Conservation (phyloP, 371 early-diverging fungal genomes). For the Mortierella sp. region DNA sequence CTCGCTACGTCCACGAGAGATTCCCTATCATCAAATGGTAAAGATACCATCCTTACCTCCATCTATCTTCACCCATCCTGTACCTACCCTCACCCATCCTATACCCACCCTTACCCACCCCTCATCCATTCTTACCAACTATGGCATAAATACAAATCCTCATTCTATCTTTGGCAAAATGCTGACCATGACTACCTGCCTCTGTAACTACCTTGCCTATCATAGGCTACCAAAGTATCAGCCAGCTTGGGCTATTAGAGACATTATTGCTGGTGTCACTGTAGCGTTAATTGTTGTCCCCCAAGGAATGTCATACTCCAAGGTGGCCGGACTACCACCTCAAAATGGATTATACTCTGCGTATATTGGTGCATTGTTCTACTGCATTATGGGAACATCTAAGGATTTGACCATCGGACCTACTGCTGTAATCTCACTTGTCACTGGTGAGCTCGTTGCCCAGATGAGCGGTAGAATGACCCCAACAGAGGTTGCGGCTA, state of each 20-base stretch:
- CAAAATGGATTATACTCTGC: conserved; percentile 90
- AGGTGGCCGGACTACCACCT: conserved; percentile 84
- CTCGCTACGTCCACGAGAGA: conserved; percentile 42
- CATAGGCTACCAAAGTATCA: conserved; percentile 59
- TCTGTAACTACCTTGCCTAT: background rate
- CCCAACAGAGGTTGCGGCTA: conserved; percentile 57
- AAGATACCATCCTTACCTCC: background rate
- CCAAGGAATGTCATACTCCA: conserved; percentile 88
- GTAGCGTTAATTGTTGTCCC: conserved; percentile 88
- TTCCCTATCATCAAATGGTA: conserved; percentile 57
- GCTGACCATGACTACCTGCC: background rate
- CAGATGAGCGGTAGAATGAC: conserved; percentile 59
- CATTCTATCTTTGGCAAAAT: background rate
- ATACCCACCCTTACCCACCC: background rate
- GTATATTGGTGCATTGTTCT: conserved; percentile 83
- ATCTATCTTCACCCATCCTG: no score
- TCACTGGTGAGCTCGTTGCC: conserved; percentile 66
- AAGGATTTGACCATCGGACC: conserved; percentile 93
- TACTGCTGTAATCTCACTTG: conserved; percentile 85
- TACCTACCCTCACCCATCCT: background rate
- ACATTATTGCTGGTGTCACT: conserved; percentile 89
- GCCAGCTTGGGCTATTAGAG: conserved; percentile 79
- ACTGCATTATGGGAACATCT: conserved; percentile 85
- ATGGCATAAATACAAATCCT: background rate
- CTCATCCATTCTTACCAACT: background rate